Evolutionary conservation across 1,139 yeast species (phyloP), one percentile per base, ranked within the genome.

Genomic region (Yamadazyma oceani): DNA sequence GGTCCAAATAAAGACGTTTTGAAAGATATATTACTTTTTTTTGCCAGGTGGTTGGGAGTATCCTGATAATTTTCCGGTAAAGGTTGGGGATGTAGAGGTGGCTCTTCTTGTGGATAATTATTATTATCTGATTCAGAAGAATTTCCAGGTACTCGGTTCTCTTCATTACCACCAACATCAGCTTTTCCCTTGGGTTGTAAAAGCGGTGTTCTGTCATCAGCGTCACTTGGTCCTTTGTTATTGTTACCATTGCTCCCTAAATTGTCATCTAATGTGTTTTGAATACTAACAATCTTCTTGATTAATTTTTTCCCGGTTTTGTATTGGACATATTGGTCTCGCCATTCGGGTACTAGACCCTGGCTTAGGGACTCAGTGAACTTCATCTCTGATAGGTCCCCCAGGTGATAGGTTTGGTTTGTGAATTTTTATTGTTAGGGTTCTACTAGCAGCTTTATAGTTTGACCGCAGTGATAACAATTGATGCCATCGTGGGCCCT

Each of bases 301-400:
- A 69, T 67, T 35, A 64, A 47, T 47, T 67, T 68, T 49, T 68
- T 69, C 5, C 75, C 75, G 17, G 63, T 63, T 54, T 82, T 83
- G 55, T 89, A 89, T 58, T 87, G 82, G 28, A 89, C 66, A 51
- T 89, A 88, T 55, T 84, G 89, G 42, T 78, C 80, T 49, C 80
- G 73, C 96, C 96, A 88, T 58, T 88, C 96, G 2, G 96, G 95
- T 5, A 86, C 86, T 44, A 78, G 61, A 22, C 78, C 77, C 33
- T 77, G 82, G 42, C 66, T 72, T 40, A 80, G 60, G 25, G 81
- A 73, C 45, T 77, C 83, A 10, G 77, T 83, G 53, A 80, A 80
- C 59, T 79, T 80, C 86, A 80, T 80, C 4, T 17, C 10, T 3
- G 19, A 16, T 14, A 5, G 5, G 19, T 5, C 8, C 21, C 21